Evolutionary conservation across 2,329 filamentous ascomycete genomes (phyloP).

Genomic region (Tolypocladium ophioglossoides): DNA sequence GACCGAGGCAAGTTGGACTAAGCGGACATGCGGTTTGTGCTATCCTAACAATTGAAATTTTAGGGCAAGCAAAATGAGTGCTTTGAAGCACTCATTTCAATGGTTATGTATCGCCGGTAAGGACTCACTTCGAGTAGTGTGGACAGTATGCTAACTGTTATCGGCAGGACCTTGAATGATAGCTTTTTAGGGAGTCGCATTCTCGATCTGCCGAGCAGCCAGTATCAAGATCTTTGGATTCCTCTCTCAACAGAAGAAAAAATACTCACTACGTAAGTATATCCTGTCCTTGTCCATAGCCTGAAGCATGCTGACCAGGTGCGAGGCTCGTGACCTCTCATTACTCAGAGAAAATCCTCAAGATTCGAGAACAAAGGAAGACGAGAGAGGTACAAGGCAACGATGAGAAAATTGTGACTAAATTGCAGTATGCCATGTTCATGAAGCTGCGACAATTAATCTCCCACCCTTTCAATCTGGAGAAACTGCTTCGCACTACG

Average conservation of each 20-base stretch:
- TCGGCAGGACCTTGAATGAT: conserved; percentile 14
- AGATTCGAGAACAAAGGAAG: conserved; percentile 1
- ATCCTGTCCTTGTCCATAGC: no score
- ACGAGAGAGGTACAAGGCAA: no score
- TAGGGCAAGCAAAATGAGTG: conserved; percentile 6
- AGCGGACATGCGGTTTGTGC: no score
- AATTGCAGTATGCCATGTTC: not conserved
- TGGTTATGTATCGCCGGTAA: conserved; percentile 19
- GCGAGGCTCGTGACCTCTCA: no score
- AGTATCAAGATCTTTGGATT: conserved; percentile 11
- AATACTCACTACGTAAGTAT: conserved; percentile 14
- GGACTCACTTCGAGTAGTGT: not conserved
- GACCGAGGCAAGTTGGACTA: conserved; percentile 8
- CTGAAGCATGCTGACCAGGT: no score
- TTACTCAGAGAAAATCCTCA: not conserved
- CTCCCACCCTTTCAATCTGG: conserved; percentile 18
- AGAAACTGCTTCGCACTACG: conserved; percentile 10
- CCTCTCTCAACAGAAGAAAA: conserved; percentile 15
- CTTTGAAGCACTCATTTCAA: conserved; percentile 10
- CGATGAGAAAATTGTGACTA: not conserved
- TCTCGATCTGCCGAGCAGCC: conserved; percentile 10
- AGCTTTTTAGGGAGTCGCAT: conserved; percentile 15
- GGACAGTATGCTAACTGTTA: not conserved
- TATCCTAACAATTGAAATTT: no score
- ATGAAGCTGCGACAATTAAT: conserved; percentile 9